Evolutionary conservation across 805 yeast species (phyloP), one percentile per base, ranked within the genome.

Genomic region (Ascoidea asiatica): DNA sequence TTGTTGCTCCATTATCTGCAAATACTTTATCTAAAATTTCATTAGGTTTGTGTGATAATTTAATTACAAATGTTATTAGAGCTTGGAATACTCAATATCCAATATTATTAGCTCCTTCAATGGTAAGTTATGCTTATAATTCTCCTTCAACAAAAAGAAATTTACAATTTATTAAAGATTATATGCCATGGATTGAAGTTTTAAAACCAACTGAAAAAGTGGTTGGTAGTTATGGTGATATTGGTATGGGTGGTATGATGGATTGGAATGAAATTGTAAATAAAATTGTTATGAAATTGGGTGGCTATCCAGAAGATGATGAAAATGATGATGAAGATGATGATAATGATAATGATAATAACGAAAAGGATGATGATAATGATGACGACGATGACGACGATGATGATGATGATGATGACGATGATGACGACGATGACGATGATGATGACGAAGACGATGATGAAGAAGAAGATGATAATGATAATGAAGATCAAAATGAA

Each of bases 231-330:
- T 87, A 89, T 65, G 97, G 98, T 49, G 97, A 90, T 54, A 88
- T 92, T 46, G 97, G 97, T n/a, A 83, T 92, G 87, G 97, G 98
- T 42, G 97, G 98, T 44, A 92, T 92, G 97, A 82, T 89, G 81
- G 97, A 92, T 54, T 87, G 94, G 77, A 83, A 86, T 59, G 97
- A 89, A 59, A 81, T 92, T 53, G 95, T 88, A 18, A 94, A 88
- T 57, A 77, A 79, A 53, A 71, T 86, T 42, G 94, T 84, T 19
- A 69, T 79, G 62, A 81, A 80, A 57, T 65, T 88, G 51, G 76
- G 80, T 50, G 70, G 78, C 46, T 64, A 73, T 70, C 79, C 80
- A 18, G 72, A 75, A 43, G 73, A 67, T 22, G 78, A 72, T 11
- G 72, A 69, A 23, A 73, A 66, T 11, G 72, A 67, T 19, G 72